These are phyloP conservation scores for Ilyonectria destructans DNA, from an alignment of 2,329 filamentous ascomycete species.

Conservation along the genomic window DNA sequence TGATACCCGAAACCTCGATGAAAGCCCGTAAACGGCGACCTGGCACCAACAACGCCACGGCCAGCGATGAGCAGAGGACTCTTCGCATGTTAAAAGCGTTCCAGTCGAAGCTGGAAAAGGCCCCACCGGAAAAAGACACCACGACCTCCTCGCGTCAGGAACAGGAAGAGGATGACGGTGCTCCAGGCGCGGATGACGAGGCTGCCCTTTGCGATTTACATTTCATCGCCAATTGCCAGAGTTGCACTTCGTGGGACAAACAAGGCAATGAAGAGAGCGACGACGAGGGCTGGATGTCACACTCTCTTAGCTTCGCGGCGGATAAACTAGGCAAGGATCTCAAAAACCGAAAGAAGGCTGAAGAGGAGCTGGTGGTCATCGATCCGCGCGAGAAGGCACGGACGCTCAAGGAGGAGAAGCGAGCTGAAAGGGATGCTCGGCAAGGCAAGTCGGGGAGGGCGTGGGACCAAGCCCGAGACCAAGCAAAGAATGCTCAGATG, in stretches of 20 bases:
- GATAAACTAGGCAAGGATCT: constrained; percentile 94
- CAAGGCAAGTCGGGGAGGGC: constrained; percentile 69
- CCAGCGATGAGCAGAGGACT: constrained; percentile 74
- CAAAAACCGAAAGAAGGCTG: constrained; percentile 92
- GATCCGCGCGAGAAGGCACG: constrained; percentile 89
- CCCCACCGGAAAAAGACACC: constrained; percentile 58
- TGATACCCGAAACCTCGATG: constrained; percentile 82
- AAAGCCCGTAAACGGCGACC: constrained; percentile 80
- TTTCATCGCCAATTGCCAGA: constrained; percentile 96
- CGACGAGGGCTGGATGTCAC: constrained; percentile 86
- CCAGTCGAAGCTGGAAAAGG: constrained; percentile 80
- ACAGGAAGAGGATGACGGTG: constrained; percentile 45
- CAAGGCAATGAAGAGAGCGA: constrained; percentile 72
- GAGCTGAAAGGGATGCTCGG: constrained; percentile 70
- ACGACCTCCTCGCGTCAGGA: constrained; percentile 34
- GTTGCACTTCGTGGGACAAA: constrained; percentile 88
- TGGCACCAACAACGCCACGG: constrained; percentile 67
- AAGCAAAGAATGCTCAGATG: constrained; percentile 71
- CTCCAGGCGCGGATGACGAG: constrained; percentile 71
- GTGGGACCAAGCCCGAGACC: constrained; percentile 68
- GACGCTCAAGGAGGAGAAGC: constrained; percentile 78
- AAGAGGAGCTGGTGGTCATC: constrained; percentile 93
- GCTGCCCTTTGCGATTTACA: constrained; percentile 90
- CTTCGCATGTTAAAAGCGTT: constrained; percentile 85
- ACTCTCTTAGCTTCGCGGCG: constrained; percentile 88